Conservation (phyloP, 768 basidiomycete genomes). For the Rossbeevera mucosa region DNA sequence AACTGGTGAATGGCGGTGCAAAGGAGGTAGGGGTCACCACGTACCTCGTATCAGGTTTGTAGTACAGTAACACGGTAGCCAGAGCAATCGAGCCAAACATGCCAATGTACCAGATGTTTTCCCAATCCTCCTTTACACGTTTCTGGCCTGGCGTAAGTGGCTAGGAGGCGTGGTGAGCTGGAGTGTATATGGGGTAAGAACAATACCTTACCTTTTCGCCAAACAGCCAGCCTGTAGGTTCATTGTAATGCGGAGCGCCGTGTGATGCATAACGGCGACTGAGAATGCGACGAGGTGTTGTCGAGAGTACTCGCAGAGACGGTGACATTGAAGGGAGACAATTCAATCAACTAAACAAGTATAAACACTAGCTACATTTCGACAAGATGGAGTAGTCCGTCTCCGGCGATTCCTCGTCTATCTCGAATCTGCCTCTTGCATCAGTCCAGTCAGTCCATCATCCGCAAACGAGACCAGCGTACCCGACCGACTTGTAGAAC, state of each 20-base stretch:
- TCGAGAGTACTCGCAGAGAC: constrained; percentile 38
- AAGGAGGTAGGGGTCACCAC: constrained; percentile 21
- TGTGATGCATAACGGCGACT: constrained; percentile 60
- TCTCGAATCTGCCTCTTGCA: constrained; percentile 41
- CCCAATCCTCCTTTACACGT: constrained; percentile 86
- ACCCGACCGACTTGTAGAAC: constrained; percentile 60
- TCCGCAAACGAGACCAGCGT: constrained; percentile 13
- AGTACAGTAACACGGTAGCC: constrained; percentile 73
- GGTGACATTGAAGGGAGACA: constrained; percentile 36
- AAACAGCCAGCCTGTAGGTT: constrained; percentile 83
- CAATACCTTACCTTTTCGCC: constrained; percentile 95
- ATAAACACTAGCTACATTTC: constrained; percentile 20
- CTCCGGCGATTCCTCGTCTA: constrained; percentile 53
- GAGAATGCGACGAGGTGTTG: constrained; percentile 19
- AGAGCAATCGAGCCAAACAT: constrained; percentile 87
- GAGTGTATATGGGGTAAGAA: background rate
- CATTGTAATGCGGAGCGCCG: constrained; percentile 80
- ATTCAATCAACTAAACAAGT: constrained; percentile 16
- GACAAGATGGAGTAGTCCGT: constrained; percentile 40
- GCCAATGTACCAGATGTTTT: constrained; percentile 83
- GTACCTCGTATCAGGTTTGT: constrained; percentile 92
- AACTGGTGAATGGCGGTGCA: background rate
- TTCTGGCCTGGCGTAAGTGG: constrained; percentile 78
- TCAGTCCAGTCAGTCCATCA: constrained; percentile 4
- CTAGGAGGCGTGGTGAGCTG: constrained; percentile 34